Conservation (phyloP, 2,329 filamentous ascomycete genomes). For the Aspergillus sp. region DNA sequence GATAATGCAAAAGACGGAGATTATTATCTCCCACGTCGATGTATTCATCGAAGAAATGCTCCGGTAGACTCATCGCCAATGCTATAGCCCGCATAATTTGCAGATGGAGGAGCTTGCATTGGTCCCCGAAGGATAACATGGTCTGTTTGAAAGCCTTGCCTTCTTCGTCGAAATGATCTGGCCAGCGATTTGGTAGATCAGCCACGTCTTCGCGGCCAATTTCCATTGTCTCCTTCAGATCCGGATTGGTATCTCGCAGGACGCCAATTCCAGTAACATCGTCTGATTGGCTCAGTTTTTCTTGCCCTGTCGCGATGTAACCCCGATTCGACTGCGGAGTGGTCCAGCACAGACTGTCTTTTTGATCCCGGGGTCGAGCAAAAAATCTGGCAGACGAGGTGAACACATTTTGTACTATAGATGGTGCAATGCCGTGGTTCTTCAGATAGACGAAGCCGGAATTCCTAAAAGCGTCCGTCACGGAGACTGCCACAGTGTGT, state of each 20-base stretch:
- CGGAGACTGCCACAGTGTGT: constrained; percentile 57
- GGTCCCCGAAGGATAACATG: constrained; percentile 68
- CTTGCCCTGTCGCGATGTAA: constrained; percentile 61
- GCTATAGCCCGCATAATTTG: constrained; percentile 79
- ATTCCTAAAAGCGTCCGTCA: constrained; percentile 72
- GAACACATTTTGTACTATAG: constrained; percentile 56
- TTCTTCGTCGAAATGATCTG: constrained; percentile 44
- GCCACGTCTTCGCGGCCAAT: constrained; percentile 54
- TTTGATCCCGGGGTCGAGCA: constrained; percentile 51
- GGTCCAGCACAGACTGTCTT: constrained; percentile 62
- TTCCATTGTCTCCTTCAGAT: constrained; percentile 53
- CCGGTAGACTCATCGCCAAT: constrained; percentile 65
- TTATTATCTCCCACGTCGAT: constrained; percentile 64
- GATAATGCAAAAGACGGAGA: constrained; percentile 69
- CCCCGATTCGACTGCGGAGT: constrained; percentile 65
- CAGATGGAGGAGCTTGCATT: constrained; percentile 65
- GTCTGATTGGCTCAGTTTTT: constrained; percentile 57
- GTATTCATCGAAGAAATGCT: constrained; percentile 67
- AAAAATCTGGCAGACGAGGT: constrained; percentile 64
- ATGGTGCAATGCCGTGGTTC: constrained; percentile 62
- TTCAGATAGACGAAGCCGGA: constrained; percentile 86
- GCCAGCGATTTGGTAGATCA: constrained; percentile 71
- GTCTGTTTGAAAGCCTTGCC: constrained; percentile 57
- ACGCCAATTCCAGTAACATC: constrained; percentile 51
- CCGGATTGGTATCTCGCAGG: constrained; percentile 45